Conservation (phyloP, 1,284 basidiomycete genomes). For the Singerocomus inundabilis region DNA sequence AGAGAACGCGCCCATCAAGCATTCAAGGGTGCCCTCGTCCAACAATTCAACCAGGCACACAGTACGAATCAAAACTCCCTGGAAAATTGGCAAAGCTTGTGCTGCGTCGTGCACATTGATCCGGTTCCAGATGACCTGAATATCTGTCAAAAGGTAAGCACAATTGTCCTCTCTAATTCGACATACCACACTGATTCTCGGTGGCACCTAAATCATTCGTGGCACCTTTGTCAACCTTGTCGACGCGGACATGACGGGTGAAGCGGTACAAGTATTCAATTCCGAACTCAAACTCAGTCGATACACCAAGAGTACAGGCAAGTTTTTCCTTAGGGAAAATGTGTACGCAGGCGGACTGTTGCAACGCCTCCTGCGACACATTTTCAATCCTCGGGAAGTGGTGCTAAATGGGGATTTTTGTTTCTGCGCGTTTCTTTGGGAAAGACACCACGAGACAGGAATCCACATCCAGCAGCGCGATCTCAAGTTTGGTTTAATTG, state of each 20-base stretch:
- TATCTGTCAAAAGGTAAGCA: slow-evolving; percentile 14
- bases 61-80: slow-evolving; percentile 7
- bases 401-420: slow-evolving; percentile 11
- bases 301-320: slow-evolving; percentile 11
- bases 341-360: slow-evolving; percentile 21
- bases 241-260: slow-evolving; percentile 5
- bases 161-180: not conserved
- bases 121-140: slow-evolving; percentile 11
- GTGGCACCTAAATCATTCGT: slow-evolving; percentile 5
- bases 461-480: not conserved
- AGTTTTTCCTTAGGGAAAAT: slow-evolving; percentile 21
- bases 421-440: not conserved
- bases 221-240: slow-evolving; percentile 14
- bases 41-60: slow-evolving; percentile 19
- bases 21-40: slow-evolving; percentile 16
- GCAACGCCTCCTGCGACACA: slow-evolving; percentile 19
- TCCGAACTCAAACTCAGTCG: slow-evolving; percentile 13
- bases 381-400: slow-evolving; percentile 10
- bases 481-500: too few species aligned
- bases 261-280: not conserved
- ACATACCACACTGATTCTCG: too few species aligned
- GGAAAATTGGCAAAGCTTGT: slow-evolving; percentile 11
- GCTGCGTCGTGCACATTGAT: slow-evolving; percentile 4
- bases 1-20: not conserved
- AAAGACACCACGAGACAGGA: not conserved